Evolutionary conservation across 116 monocot genomes (phyloP).

Genomic region (Phalaenopsis hybrid): DNA sequence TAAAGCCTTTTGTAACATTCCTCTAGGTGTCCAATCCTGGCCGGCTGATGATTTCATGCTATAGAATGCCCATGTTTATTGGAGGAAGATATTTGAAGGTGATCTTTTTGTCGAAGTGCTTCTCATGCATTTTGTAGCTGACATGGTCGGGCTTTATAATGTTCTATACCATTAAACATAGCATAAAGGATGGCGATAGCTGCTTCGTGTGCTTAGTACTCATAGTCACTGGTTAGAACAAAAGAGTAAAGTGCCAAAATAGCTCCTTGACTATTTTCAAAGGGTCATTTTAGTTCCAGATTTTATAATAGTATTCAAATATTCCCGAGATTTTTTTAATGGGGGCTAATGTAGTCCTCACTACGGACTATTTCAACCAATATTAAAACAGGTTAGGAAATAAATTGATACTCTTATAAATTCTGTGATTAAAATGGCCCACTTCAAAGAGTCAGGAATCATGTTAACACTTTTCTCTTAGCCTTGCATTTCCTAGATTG

Average conservation of each 20-base stretch:
- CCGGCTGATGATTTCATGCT: constrained; percentile 43
- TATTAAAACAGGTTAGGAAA: too few relatives aligned
- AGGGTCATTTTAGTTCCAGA: too few relatives aligned
- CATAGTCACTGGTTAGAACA: too few relatives aligned
- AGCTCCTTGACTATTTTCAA: too few relatives aligned
- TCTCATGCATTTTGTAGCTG: neutral
- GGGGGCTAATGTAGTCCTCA: too few relatives aligned
- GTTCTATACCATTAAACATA: neutral
- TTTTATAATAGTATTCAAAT: too few relatives aligned
- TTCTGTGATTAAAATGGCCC: too few relatives aligned
- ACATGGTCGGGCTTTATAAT: neutral
- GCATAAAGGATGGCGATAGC: neutral
- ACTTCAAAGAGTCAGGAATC: too few relatives aligned
- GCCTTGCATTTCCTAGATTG: neutral
- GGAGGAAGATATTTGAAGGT: constrained; percentile 98
- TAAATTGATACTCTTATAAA: too few relatives aligned
- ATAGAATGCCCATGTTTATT: constrained; percentile 69
- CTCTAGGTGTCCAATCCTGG: constrained; percentile 45
- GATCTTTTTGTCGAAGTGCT: constrained; percentile 5
- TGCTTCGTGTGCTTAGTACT: neutral
- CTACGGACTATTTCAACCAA: too few relatives aligned
- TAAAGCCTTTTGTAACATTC: neutral
- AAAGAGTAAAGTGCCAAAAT: too few relatives aligned
- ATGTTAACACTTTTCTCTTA: neutral
- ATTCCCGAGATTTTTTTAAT: too few relatives aligned